Evolutionary conservation across 371 early-diverging fungal genomes (phyloP), one percentile per base, ranked within the genome.

Genomic region (Synchytrium microbalum): DNA sequence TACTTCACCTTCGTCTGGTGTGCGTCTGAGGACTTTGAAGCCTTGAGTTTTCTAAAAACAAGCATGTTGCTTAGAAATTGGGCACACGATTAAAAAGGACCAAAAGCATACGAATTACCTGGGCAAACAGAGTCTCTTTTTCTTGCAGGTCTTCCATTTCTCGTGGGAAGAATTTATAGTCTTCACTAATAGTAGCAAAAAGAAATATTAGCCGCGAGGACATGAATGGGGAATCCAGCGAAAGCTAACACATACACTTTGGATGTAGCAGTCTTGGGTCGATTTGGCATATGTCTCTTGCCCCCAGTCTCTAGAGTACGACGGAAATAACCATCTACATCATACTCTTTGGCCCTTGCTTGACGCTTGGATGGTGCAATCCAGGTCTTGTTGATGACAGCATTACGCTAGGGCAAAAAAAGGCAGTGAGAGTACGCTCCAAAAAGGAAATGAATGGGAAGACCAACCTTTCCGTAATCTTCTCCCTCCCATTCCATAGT

Each of bases 91-190:
- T n/a, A n/a, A n/a, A n/a, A n/a, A n/a, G n/a, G n/a, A n/a, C n/a
- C n/a, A n/a, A n/a, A n/a, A n/a, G n/a, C n/a, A n/a, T n/a, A n/a
- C n/a, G n/a, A n/a, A 25, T 14, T 60, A 53, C 53, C 19, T 71
- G 54, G 65, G 74, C 75, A 0, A 69, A 64, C 56, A 70, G 69
- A 14, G 69, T 61, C 74, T 96, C 96, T 66, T 87, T 87, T 56
- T 93, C 89, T 67, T 91, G 82, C 10, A 98, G 79, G 58, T 88
- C 89, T 31, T 80, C 69, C 16, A 98, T 80, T 31, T 89, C 84
- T 46, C 79, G 67, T 28, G 94, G 93, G 71, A 84, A 95, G 76
- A 99, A 99, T 73, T 99, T 98, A 75, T 90, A 94, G 64, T 97
- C 98, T 24, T 77, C 77, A 19, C 73, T 74, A 64, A 27, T 58